A percentile compares a stretch with the other conserved stretches of the same genome.
Conservation (phyloP, 371 early-diverging fungal species). For the Rhizopus microsporus region DNA sequence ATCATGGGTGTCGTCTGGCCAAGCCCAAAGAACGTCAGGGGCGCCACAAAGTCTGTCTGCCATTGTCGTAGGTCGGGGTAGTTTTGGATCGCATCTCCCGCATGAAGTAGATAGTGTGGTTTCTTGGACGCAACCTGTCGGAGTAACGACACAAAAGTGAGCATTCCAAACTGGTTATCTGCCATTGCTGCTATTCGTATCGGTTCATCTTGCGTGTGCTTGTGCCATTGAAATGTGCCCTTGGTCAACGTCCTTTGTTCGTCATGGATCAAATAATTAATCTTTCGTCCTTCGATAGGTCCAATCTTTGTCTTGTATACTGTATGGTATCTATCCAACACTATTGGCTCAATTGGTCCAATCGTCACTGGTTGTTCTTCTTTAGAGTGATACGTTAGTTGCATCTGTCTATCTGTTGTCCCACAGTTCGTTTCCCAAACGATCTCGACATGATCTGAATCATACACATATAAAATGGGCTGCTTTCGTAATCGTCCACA, state of each 20-base stretch:
- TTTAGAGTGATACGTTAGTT: conserved; percentile 26
- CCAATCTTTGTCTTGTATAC: conserved; percentile 56
- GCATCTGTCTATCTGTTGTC: conserved; percentile 43
- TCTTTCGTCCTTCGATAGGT: conserved; percentile 30
- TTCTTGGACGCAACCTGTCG: conserved; percentile 42
- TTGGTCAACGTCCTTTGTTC: conserved; percentile 25
- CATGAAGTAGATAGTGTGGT: conserved; percentile 61
- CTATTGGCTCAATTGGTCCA: conserved; percentile 23
- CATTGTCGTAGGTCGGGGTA: conserved; percentile 63
- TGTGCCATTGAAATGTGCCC: conserved; percentile 36
- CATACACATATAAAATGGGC: conserved; percentile 58
- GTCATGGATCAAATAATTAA: conserved; percentile 11
- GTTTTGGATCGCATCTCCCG: conserved; percentile 69
- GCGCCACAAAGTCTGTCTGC: conserved; percentile 74
- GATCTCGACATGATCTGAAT: conserved; percentile 51
- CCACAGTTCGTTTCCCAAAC: conserved; percentile 67
- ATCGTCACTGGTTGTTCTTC: conserved; percentile 8
- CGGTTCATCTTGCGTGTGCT: conserved; percentile 21
- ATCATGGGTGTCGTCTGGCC: conserved; percentile 64
- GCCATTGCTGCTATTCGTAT: conserved; percentile 61
- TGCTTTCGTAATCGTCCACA: conserved; percentile 58
- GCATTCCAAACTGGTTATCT: conserved; percentile 65
- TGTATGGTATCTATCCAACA: conserved; percentile 50
- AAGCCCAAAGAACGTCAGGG: conserved; percentile 58
- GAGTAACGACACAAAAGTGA: conserved; percentile 50